These are phyloP conservation scores for Priceomyces melissophilus DNA, from an alignment of 805 yeast species.

Conservation along the genomic window DNA sequence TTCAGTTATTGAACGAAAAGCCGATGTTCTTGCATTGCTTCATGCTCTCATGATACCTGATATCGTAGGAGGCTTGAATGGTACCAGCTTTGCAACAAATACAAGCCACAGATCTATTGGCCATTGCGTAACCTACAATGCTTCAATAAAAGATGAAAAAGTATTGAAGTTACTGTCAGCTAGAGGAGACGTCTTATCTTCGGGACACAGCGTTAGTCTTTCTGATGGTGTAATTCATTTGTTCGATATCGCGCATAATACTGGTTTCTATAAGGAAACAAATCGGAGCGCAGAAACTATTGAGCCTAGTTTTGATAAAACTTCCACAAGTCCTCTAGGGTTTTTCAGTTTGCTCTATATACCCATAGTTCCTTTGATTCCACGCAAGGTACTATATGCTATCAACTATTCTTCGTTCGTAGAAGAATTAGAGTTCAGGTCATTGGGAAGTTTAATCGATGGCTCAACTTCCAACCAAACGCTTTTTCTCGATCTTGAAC, in stretches of 20 bases:
- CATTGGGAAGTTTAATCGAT: conserved; percentile 53
- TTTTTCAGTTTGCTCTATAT: conserved; percentile 22
- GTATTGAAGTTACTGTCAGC: conserved; percentile 17
- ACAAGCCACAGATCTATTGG: conserved; percentile 7
- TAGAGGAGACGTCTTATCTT: conserved; percentile 11
- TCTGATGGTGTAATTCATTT: conserved; percentile 36
- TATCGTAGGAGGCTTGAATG: conserved; percentile 27
- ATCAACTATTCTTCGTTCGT: conserved; percentile 59
- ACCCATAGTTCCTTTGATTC: conserved; percentile 23
- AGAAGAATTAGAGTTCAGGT: conserved; percentile 63
- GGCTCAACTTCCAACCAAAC: conserved; percentile 53
- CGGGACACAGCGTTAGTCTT: conserved; percentile 15
- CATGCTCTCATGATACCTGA: conserved; percentile 23
- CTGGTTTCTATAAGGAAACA: neutral
- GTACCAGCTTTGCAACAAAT: conserved; percentile 20
- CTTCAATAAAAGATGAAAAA: conserved; percentile 10
- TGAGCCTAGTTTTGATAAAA: too few relatives aligned
- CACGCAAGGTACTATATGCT: conserved; percentile 36
- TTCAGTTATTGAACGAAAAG: conserved; percentile 27
- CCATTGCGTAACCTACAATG: conserved; percentile 11
- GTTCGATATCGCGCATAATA: conserved; percentile 13
- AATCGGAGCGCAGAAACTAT: too few relatives aligned
- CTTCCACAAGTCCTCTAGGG: conserved; percentile 4
- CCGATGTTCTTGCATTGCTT: conserved; percentile 26
- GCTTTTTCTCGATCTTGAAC: conserved; percentile 49